Evolutionary conservation across 306 rosid genomes (phyloP).

Genomic region (Cucumis cinereus): DNA sequence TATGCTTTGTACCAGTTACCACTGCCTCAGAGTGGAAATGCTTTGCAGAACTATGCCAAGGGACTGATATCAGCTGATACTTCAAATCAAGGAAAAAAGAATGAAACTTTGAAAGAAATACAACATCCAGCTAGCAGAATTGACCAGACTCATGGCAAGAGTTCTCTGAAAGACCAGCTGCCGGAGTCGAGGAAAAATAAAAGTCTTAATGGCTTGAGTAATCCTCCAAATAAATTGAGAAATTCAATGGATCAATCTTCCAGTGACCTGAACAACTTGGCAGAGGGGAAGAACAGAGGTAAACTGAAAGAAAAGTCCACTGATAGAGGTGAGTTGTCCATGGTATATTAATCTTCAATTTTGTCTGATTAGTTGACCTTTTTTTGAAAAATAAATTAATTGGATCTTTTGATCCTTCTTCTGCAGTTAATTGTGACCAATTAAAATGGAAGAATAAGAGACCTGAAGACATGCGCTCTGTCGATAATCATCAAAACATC

Average conservation of each 20-base stretch:
- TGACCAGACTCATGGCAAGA: constrained; percentile 16
- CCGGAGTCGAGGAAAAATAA: constrained; percentile 28
- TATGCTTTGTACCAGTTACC: constrained; percentile 41
- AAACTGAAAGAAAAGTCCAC: constrained; percentile 31
- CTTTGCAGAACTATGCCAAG: constrained; percentile 22
- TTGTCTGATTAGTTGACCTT: not conserved
- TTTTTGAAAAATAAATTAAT: not conserved
- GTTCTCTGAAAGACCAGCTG: constrained; percentile 21
- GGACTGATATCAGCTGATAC: constrained; percentile 25
- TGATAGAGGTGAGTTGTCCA: constrained; percentile 32
- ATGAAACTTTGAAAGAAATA: constrained; percentile 25
- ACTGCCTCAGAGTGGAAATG: constrained; percentile 31
- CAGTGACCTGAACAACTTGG: constrained; percentile 11
- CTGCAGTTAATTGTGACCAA: constrained; percentile 34
- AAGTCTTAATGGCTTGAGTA: constrained; percentile 31
- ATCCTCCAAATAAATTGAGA: constrained; percentile 26
- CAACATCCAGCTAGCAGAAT: constrained; percentile 17
- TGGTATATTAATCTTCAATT: constrained; percentile 4
- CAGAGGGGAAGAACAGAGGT: constrained; percentile 25
- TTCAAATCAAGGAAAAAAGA: constrained; percentile 35
- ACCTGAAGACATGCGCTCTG: constrained; percentile 23
- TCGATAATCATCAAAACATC: constrained; percentile 23
- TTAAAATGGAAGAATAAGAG: constrained; percentile 34
- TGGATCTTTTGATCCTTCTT: not conserved
- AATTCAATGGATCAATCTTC: constrained; percentile 11